Evolutionary conservation across 2,329 filamentous ascomycete species (phyloP), one percentile per base, ranked within the genome.

Genomic region (Aureobasidium sp.): DNA sequence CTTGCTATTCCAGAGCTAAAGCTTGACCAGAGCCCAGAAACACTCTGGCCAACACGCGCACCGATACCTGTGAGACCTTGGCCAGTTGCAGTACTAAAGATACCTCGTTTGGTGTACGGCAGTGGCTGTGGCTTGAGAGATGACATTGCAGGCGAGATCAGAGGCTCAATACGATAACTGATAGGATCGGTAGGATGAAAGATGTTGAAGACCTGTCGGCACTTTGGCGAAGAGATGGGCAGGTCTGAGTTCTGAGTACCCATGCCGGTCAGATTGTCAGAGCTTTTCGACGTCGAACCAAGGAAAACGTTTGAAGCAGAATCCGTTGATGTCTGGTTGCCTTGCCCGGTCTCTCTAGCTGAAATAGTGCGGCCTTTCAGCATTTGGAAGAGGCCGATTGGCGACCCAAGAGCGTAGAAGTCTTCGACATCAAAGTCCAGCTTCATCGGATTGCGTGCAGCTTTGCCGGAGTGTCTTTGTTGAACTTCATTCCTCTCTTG

Each of bases 121-220:
- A 97, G 77, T 2, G 84, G 81, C 69, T 97, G 93, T 0, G 93
- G 90, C 73, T 96, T 97, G 48, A 97, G 79, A 0, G 83, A 78
- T 1, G 90, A 86, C 92, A 97, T 96, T 8, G 88, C 89, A 0
- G 89, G 85, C 0, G 91, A 91, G 66, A 97, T 93, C 11, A 97
- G 79, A 0, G 93, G 93, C 70, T 97, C 93, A 30, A 97, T 81
- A 11, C 93, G 88, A 74, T 97, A 97, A 63, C 88, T 88, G 63
- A 97, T 95, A 0, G 93, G 93, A 70, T 97, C 93, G 0, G 92
- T 95, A 0, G 93, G 93, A 71, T 97, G 91, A 72, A 97, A 97
- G 58, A 97, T 90, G 73, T 97, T 97, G 81, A 90, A 97, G 1
- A 97, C 77, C 69, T 95, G 90, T n/a, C 81, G 79, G 64, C 89